Conservation (phyloP, 2,329 filamentous ascomycete species). For the Trichophyton schoenleinii region DNA sequence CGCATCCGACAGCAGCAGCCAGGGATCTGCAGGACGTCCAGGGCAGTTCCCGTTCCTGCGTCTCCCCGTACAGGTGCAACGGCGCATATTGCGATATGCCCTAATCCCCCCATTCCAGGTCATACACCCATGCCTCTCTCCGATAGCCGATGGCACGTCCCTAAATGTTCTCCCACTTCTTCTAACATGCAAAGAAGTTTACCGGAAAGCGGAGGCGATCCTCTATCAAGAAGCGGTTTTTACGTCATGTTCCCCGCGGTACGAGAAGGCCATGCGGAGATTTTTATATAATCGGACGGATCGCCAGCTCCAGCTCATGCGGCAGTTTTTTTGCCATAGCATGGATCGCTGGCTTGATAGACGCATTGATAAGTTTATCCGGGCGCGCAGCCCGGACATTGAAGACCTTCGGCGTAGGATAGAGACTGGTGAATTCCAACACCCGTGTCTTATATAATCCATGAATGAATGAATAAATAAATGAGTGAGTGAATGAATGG, state of each 20-base stretch:
- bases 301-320: conserved; percentile 2
- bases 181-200: neutral
- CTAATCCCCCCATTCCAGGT: neutral
- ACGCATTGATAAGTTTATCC: neutral
- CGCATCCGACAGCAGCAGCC: neutral
- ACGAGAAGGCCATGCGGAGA: neutral
- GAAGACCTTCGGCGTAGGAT: neutral
- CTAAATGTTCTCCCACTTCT: conserved; percentile 1
- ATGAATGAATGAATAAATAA: too few relatives aligned
- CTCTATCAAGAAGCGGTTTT: conserved; percentile 3
- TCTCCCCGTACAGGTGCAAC: neutral
- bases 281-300: conserved; percentile 1
- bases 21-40: neutral
- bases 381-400: neutral
- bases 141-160: neutral
- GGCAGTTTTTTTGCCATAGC: neutral
- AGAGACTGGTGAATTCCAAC: neutral
- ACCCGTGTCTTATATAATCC: neutral
- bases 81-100: neutral
- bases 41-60: neutral
- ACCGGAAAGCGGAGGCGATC: neutral
- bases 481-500: too few relatives aligned
- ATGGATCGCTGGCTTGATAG: conserved; percentile 2
- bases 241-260: conserved; percentile 2
- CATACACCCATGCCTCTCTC: neutral